Evolutionary conservation across 2,329 filamentous ascomycete species (phyloP).

Genomic region (Nannizziopsis arthrosporioides): DNA sequence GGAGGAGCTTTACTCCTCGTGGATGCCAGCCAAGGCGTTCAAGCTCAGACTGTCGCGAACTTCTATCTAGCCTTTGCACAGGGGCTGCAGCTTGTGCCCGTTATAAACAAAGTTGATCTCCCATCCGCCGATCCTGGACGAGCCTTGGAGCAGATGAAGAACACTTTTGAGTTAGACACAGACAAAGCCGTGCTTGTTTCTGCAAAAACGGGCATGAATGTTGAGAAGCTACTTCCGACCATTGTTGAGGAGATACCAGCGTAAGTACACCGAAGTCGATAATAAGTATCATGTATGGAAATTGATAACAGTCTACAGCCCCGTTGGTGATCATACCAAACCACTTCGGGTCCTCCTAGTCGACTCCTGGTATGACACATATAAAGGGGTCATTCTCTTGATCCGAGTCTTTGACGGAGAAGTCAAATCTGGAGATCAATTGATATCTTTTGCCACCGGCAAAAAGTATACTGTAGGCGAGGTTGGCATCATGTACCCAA

Average conservation of each 20-base stretch:
- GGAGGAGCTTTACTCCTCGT: constrained; percentile 85
- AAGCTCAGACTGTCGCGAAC: constrained; percentile 96
- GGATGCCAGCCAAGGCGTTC: constrained; percentile 90
- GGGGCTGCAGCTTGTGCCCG: constrained; percentile 71
- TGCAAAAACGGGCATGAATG: constrained; percentile 86
- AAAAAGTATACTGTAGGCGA: constrained; percentile 88
- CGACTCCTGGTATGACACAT: constrained; percentile 97
- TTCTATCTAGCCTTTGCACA: constrained; percentile 96
- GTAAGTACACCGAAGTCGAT: constrained; percentile 23
- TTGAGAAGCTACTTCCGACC: constrained; percentile 67
- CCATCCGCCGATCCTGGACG: constrained; percentile 76
- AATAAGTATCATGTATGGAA: constrained; percentile 1
- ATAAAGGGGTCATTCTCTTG: constrained; percentile 82
- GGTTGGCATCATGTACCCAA: constrained; percentile 90
- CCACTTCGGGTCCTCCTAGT: constrained; percentile 78
- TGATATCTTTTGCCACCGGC: constrained; percentile 80
- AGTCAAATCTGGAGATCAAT: constrained; percentile 67
- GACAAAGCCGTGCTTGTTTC: constrained; percentile 67
- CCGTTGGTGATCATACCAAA: constrained; percentile 58
- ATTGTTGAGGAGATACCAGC: constrained; percentile 77
- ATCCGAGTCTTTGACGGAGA: constrained; percentile 85
- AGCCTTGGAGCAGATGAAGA: constrained; percentile 73
- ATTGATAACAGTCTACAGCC: constrained; percentile 33
- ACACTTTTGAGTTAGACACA: constrained; percentile 76
- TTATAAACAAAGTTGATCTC: constrained; percentile 95